A percentile compares a stretch with the other conserved stretches of the same genome.
Conservation (phyloP, 73 alveolate species). For the Paramecium octaurelia region DNA sequence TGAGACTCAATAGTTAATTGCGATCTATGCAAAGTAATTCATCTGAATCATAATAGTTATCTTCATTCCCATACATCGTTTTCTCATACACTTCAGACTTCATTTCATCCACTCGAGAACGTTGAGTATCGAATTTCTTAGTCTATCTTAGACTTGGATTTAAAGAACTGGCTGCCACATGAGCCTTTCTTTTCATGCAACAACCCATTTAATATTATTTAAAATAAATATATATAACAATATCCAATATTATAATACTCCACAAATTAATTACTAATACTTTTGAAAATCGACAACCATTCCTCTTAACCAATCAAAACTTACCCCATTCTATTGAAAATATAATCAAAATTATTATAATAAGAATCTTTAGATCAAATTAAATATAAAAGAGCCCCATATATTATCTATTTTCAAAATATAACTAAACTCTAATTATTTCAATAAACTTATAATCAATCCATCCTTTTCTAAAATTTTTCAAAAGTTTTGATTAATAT, state of each 20-base stretch:
- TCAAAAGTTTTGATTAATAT: too few species aligned
- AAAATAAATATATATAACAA: not conserved
- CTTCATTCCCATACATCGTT: constrained; percentile 36
- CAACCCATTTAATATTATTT: constrained; percentile 12
- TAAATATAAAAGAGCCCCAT: too few species aligned
- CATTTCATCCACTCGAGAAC: constrained; percentile 27
- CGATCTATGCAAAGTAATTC: not conserved
- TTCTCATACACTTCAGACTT: not conserved
- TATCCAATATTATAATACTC: not conserved
- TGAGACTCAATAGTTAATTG: not conserved
- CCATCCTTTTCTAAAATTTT: too few species aligned
- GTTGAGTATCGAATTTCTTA: not conserved
- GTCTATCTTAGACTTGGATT: not conserved
- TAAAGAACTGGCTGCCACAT: not conserved
- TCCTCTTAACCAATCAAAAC: not conserved
- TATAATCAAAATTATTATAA: too few species aligned
- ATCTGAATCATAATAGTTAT: constrained; percentile 5
- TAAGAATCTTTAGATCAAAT: too few species aligned
- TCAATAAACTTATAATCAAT: too few species aligned
- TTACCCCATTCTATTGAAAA: not conserved
- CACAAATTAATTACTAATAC: too few species aligned
- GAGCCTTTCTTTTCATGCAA: not conserved
- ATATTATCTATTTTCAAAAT: too few species aligned
- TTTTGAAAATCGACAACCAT: too few species aligned
- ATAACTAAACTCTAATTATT: too few species aligned